A percentile compares a stretch with the other conserved stretches of the same genome.
These are phyloP conservation scores for Elasticomyces elasticus DNA, from an alignment of 495 filamentous ascomycete species.

Conservation along the genomic window DNA sequence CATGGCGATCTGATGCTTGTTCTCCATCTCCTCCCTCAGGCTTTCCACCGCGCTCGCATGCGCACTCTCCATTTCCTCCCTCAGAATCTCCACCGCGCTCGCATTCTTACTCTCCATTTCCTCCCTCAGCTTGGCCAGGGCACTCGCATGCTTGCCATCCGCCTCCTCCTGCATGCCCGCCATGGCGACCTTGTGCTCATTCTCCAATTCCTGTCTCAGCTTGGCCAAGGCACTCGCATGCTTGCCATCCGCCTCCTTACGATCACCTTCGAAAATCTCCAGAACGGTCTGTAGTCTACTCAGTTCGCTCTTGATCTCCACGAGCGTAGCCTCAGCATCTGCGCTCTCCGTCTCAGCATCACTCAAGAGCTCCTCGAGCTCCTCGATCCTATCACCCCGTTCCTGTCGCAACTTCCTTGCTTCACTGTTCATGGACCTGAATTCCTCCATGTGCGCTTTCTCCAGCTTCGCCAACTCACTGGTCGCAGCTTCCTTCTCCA, in stretches of 20 bases:
- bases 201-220: constrained; percentile 6
- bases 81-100: neutral
- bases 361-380: constrained; percentile 1
- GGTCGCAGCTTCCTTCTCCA: neutral
- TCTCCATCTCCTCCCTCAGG: neutral
- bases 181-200: neutral
- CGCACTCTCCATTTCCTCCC: neutral
- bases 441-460: neutral
- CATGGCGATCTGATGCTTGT: no score
- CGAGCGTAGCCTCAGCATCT: constrained; percentile 1
- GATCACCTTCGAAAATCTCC: constrained; percentile 4
- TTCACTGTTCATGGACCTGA: no score
- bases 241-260: constrained; percentile 9
- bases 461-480: neutral
- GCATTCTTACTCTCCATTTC: neutral
- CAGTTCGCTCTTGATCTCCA: constrained; percentile 7
- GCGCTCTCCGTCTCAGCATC: constrained; percentile 11
- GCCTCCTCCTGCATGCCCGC: neutral
- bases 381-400: neutral
- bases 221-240: neutral
- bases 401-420: neutral
- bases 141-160: neutral
- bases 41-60: no score
- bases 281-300: constrained; percentile 10
- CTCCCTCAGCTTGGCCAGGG: neutral